Evolutionary conservation across 163 green algal genomes (phyloP).

Genomic region (Prototheca stagnorum): DNA sequence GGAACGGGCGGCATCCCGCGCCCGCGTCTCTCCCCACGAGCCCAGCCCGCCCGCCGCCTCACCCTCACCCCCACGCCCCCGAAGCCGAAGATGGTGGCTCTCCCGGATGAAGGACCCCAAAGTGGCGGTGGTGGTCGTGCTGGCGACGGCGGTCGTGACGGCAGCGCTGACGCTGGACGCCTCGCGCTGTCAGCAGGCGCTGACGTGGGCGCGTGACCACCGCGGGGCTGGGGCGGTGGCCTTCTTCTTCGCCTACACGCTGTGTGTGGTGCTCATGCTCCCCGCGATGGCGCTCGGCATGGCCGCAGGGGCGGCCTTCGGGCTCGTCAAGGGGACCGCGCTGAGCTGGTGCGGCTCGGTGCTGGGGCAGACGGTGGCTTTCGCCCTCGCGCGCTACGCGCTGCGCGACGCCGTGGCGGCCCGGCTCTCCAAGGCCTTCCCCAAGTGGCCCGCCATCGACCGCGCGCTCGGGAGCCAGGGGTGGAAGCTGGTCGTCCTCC

Average conservation of each 20-base stretch:
- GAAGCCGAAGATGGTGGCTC: no score
- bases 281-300: slow-evolving; percentile 28
- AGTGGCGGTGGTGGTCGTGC: no score
- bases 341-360: slow-evolving; percentile 43
- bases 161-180: no score
- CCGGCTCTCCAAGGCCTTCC: slow-evolving; percentile 27
- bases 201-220: no score
- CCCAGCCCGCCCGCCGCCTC: no score
- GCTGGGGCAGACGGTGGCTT: slow-evolving; percentile 56
- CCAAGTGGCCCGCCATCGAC: slow-evolving; percentile 41
- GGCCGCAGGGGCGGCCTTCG: slow-evolving; percentile 44
- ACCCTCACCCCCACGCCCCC: no score
- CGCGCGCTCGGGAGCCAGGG: slow-evolving; percentile 30
- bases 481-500: slow-evolving; percentile 66
- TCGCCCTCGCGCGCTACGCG: slow-evolving; percentile 55
- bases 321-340: slow-evolving; percentile 30
- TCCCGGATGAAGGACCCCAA: no score
- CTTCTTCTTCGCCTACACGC: slow-evolving; percentile 12
- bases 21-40: no score
- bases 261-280: slow-evolving; percentile 26
- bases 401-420: slow-evolving; percentile 31
- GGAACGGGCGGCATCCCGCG: no score
- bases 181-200: no score
- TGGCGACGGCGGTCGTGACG: no score
- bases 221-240: no score